Evolutionary conservation across 2,329 filamentous ascomycete species (phyloP).

Genomic region (Xylaria sp.): DNA sequence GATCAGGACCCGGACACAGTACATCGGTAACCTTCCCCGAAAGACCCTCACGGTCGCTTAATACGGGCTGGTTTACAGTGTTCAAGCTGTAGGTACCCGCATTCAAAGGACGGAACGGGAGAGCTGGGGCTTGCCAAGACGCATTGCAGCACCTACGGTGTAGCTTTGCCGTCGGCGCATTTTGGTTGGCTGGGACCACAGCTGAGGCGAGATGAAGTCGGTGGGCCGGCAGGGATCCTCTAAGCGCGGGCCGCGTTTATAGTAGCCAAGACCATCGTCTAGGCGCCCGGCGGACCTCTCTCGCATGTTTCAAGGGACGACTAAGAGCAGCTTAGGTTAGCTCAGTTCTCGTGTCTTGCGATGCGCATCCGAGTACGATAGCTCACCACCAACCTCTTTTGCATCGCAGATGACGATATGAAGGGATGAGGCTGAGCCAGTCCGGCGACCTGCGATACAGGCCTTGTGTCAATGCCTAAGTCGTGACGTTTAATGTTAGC

Average conservation of each 20-base stretch:
- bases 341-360: conserved; percentile 8
- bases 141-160: conserved; percentile 41
- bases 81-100: conserved; percentile 13
- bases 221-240: conserved; percentile 39
- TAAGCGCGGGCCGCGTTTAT: conserved; percentile 49
- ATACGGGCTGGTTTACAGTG: conserved; percentile 14
- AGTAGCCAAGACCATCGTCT: conserved; percentile 30
- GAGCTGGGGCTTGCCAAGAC: conserved; percentile 27
- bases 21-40: conserved; percentile 18
- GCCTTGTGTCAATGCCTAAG: conserved; percentile 17
- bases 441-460: conserved; percentile 23
- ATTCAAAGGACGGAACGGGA: conserved; percentile 16
- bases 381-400: neutral
- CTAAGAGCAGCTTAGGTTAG: neutral
- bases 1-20: conserved; percentile 21
- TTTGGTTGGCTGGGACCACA: conserved; percentile 46
- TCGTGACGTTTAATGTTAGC: conserved; percentile 30
- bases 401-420: conserved; percentile 36
- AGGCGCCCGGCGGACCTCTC: conserved; percentile 30
- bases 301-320: conserved; percentile 31
- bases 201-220: conserved; percentile 43
- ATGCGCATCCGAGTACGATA: conserved; percentile 1
- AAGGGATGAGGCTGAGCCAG: conserved; percentile 43
- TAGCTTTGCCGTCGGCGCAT: conserved; percentile 37
- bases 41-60: conserved; percentile 9